Evolutionary conservation across 2,329 filamentous ascomycete species (phyloP).

Genomic region (Botrytis squamosa): DNA sequence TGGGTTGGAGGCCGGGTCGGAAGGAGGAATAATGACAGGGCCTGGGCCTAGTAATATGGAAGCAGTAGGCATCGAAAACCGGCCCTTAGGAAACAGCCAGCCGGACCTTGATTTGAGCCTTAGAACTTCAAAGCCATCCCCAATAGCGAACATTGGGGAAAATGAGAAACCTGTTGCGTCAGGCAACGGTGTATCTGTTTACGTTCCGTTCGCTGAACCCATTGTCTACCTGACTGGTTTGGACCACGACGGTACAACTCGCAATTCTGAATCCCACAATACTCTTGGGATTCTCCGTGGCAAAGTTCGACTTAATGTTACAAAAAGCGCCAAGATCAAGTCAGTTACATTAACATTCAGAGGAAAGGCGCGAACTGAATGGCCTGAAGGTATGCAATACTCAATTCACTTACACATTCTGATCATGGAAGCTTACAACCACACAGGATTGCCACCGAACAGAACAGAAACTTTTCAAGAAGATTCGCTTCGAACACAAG

Average conservation of each 20-base stretch:
- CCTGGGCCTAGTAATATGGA: constrained; percentile 24
- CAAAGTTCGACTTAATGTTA: constrained; percentile 75
- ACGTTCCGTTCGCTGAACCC: constrained; percentile 75
- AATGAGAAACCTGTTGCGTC: constrained; percentile 67
- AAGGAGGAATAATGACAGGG: constrained; percentile 27
- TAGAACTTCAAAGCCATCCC: constrained; percentile 1
- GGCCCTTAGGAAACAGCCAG: constrained; percentile 3
- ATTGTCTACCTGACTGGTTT: constrained; percentile 78
- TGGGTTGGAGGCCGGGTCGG: constrained; percentile 17
- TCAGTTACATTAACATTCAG: constrained; percentile 82
- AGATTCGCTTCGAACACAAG: constrained; percentile 83
- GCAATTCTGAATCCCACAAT: constrained; percentile 30
- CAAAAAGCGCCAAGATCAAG: constrained; percentile 91
- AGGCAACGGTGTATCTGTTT: constrained; percentile 72
- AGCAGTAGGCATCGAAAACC: neutral
- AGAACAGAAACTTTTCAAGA: constrained; percentile 83
- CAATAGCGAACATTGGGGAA: constrained; percentile 40
- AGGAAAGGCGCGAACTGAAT: constrained; percentile 84
- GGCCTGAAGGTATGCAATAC: constrained; percentile 76
- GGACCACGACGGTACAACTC: constrained; percentile 50
- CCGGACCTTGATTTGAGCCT: constrained; percentile 11
- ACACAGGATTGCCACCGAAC: constrained; percentile 73
- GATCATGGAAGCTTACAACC: constrained; percentile 14
- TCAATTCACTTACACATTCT: neutral
- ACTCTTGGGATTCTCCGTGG: constrained; percentile 79